phyloP scores from a whole-genome alignment of 495 filamentous ascomycete genomes.

The Hyaloscypha finlandica region DNA sequence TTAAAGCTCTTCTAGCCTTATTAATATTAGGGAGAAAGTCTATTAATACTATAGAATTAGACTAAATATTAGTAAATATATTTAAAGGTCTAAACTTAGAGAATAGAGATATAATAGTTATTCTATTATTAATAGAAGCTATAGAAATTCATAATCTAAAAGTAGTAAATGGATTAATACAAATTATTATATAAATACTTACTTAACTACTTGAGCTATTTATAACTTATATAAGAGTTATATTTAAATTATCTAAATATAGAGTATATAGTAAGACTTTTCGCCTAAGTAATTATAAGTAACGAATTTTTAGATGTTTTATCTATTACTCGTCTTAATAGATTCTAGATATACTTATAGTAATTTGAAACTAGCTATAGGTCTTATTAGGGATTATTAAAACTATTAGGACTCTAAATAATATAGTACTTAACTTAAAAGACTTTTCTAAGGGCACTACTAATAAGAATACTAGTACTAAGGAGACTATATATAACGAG shows the following conservation, averaged over 20 bases:
- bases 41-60: neutral
- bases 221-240: neutral
- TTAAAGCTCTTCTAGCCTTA: neutral
- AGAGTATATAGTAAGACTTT: slow-evolving; percentile 3
- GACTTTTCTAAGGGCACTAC: too few relatives aligned
- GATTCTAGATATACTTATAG: neutral
- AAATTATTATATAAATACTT: neutral
- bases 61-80: slow-evolving; percentile 2
- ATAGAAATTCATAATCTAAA: neutral
- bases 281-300: neutral
- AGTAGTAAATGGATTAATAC: neutral
- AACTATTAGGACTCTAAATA: neutral
- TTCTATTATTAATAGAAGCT: neutral
- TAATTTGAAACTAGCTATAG: slow-evolving; percentile 1
- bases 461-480: too few relatives aligned
- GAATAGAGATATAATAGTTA: slow-evolving; percentile 7
- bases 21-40: neutral
- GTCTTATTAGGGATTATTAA: neutral
- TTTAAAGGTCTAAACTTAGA: neutral
- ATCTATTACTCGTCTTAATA: neutral
- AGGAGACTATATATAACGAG: too few relatives aligned
- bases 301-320: neutral
- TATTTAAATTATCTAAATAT: slow-evolving; percentile 1
- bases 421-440: neutral
- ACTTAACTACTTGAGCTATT: neutral